Base-by-base conservation (phyloP, 2,329 filamentous ascomycete species). In the Pseudogymnoascus sp. region DNA sequence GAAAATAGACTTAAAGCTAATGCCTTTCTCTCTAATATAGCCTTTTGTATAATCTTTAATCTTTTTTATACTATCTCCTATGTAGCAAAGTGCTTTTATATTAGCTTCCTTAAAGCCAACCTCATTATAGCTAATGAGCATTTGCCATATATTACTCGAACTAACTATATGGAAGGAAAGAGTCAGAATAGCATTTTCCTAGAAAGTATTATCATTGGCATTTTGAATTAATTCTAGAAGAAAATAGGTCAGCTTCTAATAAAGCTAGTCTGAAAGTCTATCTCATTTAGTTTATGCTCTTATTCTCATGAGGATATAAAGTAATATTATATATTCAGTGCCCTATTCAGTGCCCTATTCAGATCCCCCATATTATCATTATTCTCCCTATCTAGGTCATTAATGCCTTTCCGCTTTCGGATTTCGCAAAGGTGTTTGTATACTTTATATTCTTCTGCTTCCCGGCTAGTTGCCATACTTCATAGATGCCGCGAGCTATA, bases 141-240 rank as follows among this genome's bases (percentile, higher is more conserved):
- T 65, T 23, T 63, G 60, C 28, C 31, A 34, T 7, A 74, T 71
- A 41, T 67, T 36, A 10, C 66, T 65, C 57, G 64, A 72, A 10
- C 67, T 63, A 62, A 78, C 81, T 11, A 14, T 3, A 7, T 34
- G 1, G 31, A 34, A 34, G 31, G 31, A 34, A 34, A 34, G 31
- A 34, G 31, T 34, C 31, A 7, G 31, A 34, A 34, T 7, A 34
- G 31, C 31, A 34, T 34, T 34, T 34, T 34, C 31, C 1, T 45
- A 39, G 67, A 79, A 83, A 10, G 64, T 63, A 64, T 82, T 83
- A 68, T 83, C 81, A 51, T 85, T 81, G 4, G 80, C 80, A 68
- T 84, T 85, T 65, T 83, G 81, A 0, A 84, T 75, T 0, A 85
- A 69, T 68, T 84, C 81, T 34, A 82, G 79, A 0, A 84, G 71